Base-by-base conservation (phyloP, 257 asterid species). In the Nicotiana undulata region DNA sequence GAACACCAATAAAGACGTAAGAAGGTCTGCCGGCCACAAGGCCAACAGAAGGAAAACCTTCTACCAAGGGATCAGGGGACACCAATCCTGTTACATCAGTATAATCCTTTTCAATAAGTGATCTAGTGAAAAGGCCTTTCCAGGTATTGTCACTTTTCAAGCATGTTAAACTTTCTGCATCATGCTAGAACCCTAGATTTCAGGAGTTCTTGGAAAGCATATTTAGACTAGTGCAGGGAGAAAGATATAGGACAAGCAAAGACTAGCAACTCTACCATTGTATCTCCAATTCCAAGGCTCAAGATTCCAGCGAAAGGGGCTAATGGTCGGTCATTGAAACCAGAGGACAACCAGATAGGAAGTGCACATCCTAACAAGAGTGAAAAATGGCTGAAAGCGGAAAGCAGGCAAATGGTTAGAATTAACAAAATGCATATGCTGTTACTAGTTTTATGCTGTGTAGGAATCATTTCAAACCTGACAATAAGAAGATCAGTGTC, bases 251-350 rank as follows among this genome's bases (percentile, higher is more conserved):
- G 78, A 72, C 37, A 74, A 74, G 61, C 59, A 44, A 70, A 17
- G 37, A 70, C 6, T 37, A 72, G 63, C 24, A 78, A 17, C 65
- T 80, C 90, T 88, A 96, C 99, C 99, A 96, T 94, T 52, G 99
- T 94, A 88, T 96, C 99, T 63, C 99, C 99, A 79, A 94, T 94
- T 80, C 98, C 98, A 85, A 96, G 96, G 85, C 99, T 96, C 90
- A 96, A 86, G 85, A 96, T 96, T 82, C 98, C 98, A 86, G 99
- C 98, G 85, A 94, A 94, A 70, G 98, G 97, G 77, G 98, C 97
- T 81, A 96, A 90, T 72, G 98, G 98, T 52, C 98, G 93, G 85
- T 96, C 98, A 80, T 83, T 91, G 79, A 84, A 89, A 70, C 95
- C 97, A 79, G 97, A 90, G 53, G 97, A 94, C 84, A 96, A 82